phyloP scores from a whole-genome alignment of 2,329 filamentous ascomycete species.

The Bipolaris sorokiniana region DNA sequence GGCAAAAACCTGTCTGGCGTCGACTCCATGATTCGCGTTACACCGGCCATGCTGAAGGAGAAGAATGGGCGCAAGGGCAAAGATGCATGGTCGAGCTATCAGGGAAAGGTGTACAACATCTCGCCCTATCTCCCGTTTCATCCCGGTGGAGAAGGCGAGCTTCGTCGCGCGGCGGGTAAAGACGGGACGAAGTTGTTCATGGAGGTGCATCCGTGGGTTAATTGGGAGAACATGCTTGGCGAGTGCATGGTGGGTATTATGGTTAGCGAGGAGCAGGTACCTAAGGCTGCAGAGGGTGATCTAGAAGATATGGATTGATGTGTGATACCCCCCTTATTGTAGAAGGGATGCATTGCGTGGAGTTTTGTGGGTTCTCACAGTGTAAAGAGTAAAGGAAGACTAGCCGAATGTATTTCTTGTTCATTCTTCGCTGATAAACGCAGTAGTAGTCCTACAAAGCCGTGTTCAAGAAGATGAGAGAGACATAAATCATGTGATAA shows the following conservation, averaged over 20 bases:
- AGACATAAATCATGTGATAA: neutral
- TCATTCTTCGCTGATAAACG: neutral
- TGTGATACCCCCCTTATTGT: conserved; percentile 23
- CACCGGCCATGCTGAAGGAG: conserved; percentile 76
- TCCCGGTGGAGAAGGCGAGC: conserved; percentile 80
- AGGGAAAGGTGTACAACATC: conserved; percentile 93
- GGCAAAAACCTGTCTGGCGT: conserved; percentile 59
- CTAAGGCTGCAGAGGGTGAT: conserved; percentile 22
- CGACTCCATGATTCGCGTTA: conserved; percentile 70
- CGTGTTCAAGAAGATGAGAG: neutral
- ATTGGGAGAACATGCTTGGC: conserved; percentile 70
- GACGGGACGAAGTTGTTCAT: conserved; percentile 69
- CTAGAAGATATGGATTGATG: conserved; percentile 66
- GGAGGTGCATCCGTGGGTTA: conserved; percentile 71
- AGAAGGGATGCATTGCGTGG: conserved; percentile 13
- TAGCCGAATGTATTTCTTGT: neutral
- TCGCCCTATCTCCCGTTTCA: conserved; percentile 89
- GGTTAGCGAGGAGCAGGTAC: conserved; percentile 61
- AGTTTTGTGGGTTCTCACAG: neutral
- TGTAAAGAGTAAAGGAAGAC: neutral
- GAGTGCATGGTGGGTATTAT: conserved; percentile 67
- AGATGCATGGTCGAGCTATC: conserved; percentile 89
- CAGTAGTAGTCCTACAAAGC: neutral
- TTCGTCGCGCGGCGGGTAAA: conserved; percentile 78
- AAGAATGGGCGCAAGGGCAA: conserved; percentile 83